Base-by-base conservation (phyloP, 257 asterid species). In the Solanum paucissectum region DNA sequence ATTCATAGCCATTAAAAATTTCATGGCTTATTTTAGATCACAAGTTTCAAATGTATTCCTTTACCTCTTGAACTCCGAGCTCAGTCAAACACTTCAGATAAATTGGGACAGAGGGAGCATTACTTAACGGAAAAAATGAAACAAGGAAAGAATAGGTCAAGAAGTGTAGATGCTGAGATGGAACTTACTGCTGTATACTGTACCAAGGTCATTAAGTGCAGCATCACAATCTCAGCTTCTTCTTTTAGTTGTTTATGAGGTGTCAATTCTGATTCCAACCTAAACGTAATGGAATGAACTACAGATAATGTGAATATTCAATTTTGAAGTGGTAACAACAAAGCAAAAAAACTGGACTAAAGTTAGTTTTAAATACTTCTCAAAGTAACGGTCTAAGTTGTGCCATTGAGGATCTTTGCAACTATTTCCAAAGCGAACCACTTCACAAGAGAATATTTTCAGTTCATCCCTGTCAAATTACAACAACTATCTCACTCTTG, bases 381-480 rank as follows among this genome's bases (percentile, higher is more conserved):
- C 98, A 90, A 97, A 93, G 89, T 93, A 97, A 89, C 98, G 98
- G 89, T 95, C 98, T 94, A 97, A 92, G 92, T 95, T 95, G 94
- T 95, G 99, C 98, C 98, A 95, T 89, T 97, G 99, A 91, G 99
- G 99, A 92, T 97, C 99, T 91, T 95, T 95, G 88, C 99, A 97
- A 46, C 96, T 95, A 89, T 97, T 95, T 74, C 99, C 99, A 89
- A 97, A 97, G 4, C 99, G 98, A 88, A 95, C 92, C 20, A 97
- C 98, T 93, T 97, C 99, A 71, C 98, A 94, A 9, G 96, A 91
- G 88, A 97, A 97, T 20, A 95, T 91, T 91, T 93, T 93, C 89
- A 95, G 86, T 88, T 97, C 99, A 83, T 93, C 99, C 94, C 99
- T 97, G 86, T 83, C 83, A 83, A 37, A 76, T 46, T 29, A 86